phyloP scores from a whole-genome alignment of 176 grass and related monocot species.

The Bolboschoenus planiculmis region DNA sequence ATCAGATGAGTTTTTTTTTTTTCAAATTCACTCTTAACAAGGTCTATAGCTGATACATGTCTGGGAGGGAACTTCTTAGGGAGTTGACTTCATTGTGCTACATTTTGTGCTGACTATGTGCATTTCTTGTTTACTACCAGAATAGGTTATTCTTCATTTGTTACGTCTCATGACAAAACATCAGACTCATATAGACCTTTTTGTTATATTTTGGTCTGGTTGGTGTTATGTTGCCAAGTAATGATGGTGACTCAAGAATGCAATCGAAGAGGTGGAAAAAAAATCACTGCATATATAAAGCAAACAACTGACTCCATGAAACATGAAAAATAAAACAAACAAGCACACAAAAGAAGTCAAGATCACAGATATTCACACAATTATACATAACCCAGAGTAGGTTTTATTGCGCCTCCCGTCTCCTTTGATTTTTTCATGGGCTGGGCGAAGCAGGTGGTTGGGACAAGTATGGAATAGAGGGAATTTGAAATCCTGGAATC shows the following conservation, averaged over 20 bases:
- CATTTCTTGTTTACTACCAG: not conserved
- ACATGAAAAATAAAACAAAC: not conserved
- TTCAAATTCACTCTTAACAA: not conserved
- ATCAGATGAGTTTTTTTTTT: not conserved
- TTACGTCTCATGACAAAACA: not conserved
- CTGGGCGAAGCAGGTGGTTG: not conserved
- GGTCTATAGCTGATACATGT: not conserved
- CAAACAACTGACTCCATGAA: too few species aligned
- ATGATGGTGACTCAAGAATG: not conserved
- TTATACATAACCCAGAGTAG: not conserved
- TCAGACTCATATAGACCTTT: not conserved
- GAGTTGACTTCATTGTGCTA: not conserved
- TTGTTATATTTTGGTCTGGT: not conserved
- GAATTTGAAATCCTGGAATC: slow-evolving; percentile 2
- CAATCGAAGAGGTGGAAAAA: not conserved
- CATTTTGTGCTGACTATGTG: not conserved
- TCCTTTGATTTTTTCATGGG: not conserved
- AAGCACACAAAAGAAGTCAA: not conserved
- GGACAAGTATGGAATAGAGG: slow-evolving; percentile 11
- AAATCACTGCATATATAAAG: not conserved
- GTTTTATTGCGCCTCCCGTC: too few species aligned
- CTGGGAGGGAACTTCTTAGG: not conserved
- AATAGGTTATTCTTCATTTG: not conserved
- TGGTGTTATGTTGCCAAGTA: not conserved
- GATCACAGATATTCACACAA: not conserved